These are phyloP conservation scores for Jackrogersella minutella DNA, from an alignment of 495 filamentous ascomycete genomes.

Conservation along the genomic window DNA sequence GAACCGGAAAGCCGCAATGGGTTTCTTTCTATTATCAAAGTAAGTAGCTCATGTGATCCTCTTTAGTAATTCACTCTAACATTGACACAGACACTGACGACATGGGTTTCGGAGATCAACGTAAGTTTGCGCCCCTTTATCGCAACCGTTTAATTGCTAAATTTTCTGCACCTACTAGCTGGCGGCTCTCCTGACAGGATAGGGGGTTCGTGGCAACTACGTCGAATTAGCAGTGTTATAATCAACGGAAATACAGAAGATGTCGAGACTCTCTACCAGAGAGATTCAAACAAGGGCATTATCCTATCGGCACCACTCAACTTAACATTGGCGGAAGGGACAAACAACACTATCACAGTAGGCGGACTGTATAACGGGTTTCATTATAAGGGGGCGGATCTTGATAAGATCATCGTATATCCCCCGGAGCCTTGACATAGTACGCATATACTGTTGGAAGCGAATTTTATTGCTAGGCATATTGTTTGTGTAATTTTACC, in stretches of 20 bases:
- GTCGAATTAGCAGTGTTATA: slow-evolving; percentile 53
- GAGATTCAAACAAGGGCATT: slow-evolving; percentile 58
- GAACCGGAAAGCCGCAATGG: slow-evolving; percentile 61
- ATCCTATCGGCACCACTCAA: slow-evolving; percentile 52
- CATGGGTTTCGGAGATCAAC: slow-evolving; percentile 56
- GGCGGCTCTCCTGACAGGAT: slow-evolving; percentile 53
- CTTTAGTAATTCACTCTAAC: slow-evolving; percentile 19
- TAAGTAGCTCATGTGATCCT: slow-evolving; percentile 17
- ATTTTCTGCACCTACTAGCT: slow-evolving; percentile 17
- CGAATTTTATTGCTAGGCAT: too few relatives aligned
- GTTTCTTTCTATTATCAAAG: slow-evolving; percentile 63
- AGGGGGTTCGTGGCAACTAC: slow-evolving; percentile 53
- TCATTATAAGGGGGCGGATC: slow-evolving; percentile 52
- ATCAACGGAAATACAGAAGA: slow-evolving; percentile 49
- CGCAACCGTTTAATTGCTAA: neutral
- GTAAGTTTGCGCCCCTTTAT: slow-evolving; percentile 22
- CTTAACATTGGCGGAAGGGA: slow-evolving; percentile 47
- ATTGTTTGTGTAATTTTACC: too few relatives aligned
- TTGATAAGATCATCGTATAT: slow-evolving; percentile 56
- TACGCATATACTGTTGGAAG: neutral
- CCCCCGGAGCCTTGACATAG: slow-evolving; percentile 42
- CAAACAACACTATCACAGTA: slow-evolving; percentile 53
- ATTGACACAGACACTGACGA: slow-evolving; percentile 46
- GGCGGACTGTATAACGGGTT: slow-evolving; percentile 53
- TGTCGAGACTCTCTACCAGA: slow-evolving; percentile 52